Evolutionary conservation across 768 basidiomycete species (phyloP).

Genomic region (Suillus discolor): DNA sequence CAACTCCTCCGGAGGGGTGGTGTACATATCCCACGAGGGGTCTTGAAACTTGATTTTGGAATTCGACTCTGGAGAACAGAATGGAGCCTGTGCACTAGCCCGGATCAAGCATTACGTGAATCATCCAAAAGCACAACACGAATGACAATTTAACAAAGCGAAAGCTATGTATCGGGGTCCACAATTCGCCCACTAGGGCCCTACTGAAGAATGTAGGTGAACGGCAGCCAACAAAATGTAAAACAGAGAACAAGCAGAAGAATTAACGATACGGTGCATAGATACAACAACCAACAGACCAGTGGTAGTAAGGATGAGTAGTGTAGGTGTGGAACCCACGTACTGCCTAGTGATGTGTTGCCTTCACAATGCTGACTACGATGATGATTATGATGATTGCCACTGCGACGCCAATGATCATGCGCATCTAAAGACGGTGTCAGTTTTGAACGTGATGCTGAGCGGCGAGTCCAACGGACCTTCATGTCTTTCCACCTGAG

Average conservation of each 20-base stretch:
- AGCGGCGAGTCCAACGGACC: slow-evolving; percentile 43
- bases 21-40: not conserved
- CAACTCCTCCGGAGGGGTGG: not conserved
- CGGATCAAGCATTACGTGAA: slow-evolving; percentile 2
- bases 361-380: slow-evolving; percentile 91
- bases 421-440: slow-evolving; percentile 72
- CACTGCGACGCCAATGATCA: slow-evolving; percentile 92
- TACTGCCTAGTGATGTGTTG: slow-evolving; percentile 54
- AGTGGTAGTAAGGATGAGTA: slow-evolving; percentile 13
- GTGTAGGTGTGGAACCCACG: slow-evolving; percentile 4
- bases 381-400: slow-evolving; percentile 93
- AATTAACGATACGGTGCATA: slow-evolving; percentile 40
- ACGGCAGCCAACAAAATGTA: slow-evolving; percentile 13
- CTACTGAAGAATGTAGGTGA: slow-evolving; percentile 14
- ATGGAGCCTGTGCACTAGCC: not conserved
- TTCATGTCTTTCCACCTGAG: slow-evolving; percentile 97
- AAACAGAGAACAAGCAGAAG: slow-evolving; percentile 24
- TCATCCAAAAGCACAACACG: slow-evolving; percentile 28
- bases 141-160: slow-evolving; percentile 12
- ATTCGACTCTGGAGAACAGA: not conserved
- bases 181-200: slow-evolving; percentile 16
- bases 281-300: slow-evolving; percentile 45
- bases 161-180: slow-evolving; percentile 26
- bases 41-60: not conserved
- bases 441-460: slow-evolving; percentile 9